A percentile compares a stretch with the other conserved stretches of the same genome.
Evolutionary conservation across 768 basidiomycete genomes (phyloP).

Genomic region (Suillus alpinus): DNA sequence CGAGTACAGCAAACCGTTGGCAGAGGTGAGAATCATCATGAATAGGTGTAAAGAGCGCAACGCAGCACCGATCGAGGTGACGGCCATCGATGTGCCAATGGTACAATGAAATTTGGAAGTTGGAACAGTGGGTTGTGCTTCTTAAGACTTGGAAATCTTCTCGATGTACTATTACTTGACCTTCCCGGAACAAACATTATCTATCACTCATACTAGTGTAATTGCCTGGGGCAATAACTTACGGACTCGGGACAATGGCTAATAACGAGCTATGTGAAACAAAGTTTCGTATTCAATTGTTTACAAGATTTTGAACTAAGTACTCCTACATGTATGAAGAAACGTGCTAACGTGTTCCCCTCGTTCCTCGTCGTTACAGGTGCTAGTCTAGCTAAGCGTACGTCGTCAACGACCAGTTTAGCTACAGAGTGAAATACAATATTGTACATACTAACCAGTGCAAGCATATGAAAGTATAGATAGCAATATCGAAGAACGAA

Average conservation of each 20-base stretch:
- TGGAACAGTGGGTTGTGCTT: not conserved
- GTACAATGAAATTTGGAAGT: not conserved
- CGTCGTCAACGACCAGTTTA: not conserved
- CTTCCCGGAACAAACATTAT: not conserved
- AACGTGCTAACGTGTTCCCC: conserved; percentile 7
- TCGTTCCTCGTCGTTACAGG: not conserved
- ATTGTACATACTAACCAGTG: not conserved
- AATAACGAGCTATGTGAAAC: too few species aligned
- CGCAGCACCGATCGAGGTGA: not conserved
- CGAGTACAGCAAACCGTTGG: not conserved
- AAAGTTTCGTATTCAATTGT: too few species aligned
- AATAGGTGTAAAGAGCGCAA: not conserved
- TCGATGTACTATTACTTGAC: not conserved
- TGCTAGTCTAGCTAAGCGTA: not conserved
- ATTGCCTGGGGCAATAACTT: not conserved
- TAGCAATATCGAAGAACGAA: not conserved
- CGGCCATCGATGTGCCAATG: not conserved
- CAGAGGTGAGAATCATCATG: not conserved
- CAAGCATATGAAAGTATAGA: conserved; percentile 1
- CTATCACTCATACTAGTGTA: not conserved
- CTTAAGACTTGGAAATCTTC: not conserved
- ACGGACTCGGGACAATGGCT: too few species aligned
- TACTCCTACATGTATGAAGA: too few species aligned
- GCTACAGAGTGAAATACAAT: not conserved
- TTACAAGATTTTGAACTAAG: too few species aligned